Base-by-base conservation (phyloP, 176 grass and related monocot species). In the Stipa capillata region DNA sequence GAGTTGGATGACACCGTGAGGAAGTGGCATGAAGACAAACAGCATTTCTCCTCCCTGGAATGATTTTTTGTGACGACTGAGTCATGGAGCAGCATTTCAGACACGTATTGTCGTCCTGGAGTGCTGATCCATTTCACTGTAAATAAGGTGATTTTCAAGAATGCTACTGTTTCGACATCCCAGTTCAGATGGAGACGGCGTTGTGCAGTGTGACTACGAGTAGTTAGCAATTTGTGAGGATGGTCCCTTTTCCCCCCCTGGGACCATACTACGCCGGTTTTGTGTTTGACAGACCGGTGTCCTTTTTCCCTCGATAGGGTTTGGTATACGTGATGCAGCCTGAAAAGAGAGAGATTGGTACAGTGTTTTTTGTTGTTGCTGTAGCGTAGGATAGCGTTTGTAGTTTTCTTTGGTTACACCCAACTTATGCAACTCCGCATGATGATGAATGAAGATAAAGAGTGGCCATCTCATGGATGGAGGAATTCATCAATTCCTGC, bases 1-100 rank as follows among this genome's bases (percentile, higher is more conserved):
- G 97, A 99, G 79, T 67, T 99, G 62, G 88, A 94, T 75, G 88
- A 25, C 53, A 76, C 84, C 44, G 66, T 99, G 52, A 89, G 76
- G 71, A 85, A 87, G 65, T 89, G 82, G 82, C 97, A 96, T 60
- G 79, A 96, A 89, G 83, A 93, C 6, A 93, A 74, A 65, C 53
- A 93, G 10, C 52, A 84, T 68, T 69, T 94, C 7, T 5, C 39
- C 1, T 0, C 63, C 17, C 7, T 77, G 52, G 45, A 58, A 72
- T 85, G 24, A 72, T 29, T 48, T 25, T 25, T 33, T 27, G 29
- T 0, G 71, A 9, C 37, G 36, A 49, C 45, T 27, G 20, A 27
- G 31, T 29, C 41, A 39, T 4, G 2, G 23, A 71, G 32, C 65
- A 55, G 12, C 11, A 39, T 60, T 68, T 34, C 4, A 50, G 29